Percentiles rank a stretch among this genome's conserved stretches.
Conservation (phyloP, 2,329 filamentous ascomycete species). For the Fusarium siculi region DNA sequence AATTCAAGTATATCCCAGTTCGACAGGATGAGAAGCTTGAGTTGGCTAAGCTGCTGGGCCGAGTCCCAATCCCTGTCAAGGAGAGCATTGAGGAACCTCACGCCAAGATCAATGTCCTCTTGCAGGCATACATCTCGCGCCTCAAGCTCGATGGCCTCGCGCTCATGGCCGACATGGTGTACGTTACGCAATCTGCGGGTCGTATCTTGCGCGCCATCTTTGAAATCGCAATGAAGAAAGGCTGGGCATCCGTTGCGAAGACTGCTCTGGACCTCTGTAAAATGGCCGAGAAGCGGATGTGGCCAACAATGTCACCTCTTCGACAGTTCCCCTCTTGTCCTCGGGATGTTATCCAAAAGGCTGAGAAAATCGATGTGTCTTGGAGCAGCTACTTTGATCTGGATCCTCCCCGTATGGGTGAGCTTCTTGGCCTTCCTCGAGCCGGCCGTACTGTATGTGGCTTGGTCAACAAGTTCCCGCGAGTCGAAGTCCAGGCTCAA, state of each 20-base stretch:
- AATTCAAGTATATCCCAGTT: slow-evolving; percentile 99
- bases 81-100: slow-evolving; percentile 97
- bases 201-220: slow-evolving; percentile 96
- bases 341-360: slow-evolving; percentile 87
- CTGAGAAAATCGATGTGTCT: slow-evolving; percentile 92
- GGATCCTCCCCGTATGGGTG: slow-evolving; percentile 95
- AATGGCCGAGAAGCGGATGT: slow-evolving; percentile 99
- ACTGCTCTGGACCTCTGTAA: slow-evolving; percentile 95
- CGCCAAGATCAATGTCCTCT: slow-evolving; percentile 96
- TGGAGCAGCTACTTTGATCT: slow-evolving; percentile 97
- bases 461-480: slow-evolving; percentile 90
- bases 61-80: slow-evolving; percentile 96
- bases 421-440: slow-evolving; percentile 89
- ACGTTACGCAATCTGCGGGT: slow-evolving; percentile 96
- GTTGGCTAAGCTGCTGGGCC: slow-evolving; percentile 86
- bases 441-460: slow-evolving; percentile 86
- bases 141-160: slow-evolving; percentile 94
- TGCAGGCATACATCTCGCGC: slow-evolving; percentile 96
- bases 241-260: slow-evolving; percentile 93
- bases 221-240: slow-evolving; percentile 96
- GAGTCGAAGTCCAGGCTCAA: slow-evolving; percentile 90
- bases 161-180: slow-evolving; percentile 98
- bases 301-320: slow-evolving; percentile 97
- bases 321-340: slow-evolving; percentile 88
- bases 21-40: slow-evolving; percentile 98